These are phyloP conservation scores for Coleophoma crateriformis DNA, from an alignment of 2,329 filamentous ascomycete species.

Conservation along the genomic window DNA sequence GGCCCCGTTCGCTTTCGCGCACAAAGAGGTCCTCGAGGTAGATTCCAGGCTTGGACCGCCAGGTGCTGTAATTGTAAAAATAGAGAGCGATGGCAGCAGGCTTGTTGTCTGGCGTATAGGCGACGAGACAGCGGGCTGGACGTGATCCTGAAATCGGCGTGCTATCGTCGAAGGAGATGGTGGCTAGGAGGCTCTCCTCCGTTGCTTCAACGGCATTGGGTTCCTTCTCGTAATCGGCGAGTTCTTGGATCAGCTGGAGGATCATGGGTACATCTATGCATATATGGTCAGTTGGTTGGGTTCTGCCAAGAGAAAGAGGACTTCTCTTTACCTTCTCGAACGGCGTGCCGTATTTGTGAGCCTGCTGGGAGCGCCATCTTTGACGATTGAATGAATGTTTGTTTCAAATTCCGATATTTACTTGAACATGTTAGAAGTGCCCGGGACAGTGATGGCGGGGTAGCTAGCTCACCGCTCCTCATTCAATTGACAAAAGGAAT, in stretches of 20 bases:
- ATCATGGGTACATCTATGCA: conserved; percentile 72
- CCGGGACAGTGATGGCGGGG: not conserved
- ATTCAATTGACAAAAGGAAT: too few species aligned
- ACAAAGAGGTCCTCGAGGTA: conserved; percentile 96
- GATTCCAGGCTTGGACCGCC: conserved; percentile 80
- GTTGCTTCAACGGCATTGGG: conserved; percentile 72
- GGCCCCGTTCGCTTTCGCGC: conserved; percentile 59
- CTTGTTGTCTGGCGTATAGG: conserved; percentile 43
- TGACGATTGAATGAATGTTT: not conserved
- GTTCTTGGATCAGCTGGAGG: conserved; percentile 73
- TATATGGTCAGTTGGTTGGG: not conserved
- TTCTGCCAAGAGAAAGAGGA: conserved; percentile 2
- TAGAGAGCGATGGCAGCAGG: conserved; percentile 78
- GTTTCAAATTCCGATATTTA: not conserved
- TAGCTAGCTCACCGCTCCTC: not conserved
- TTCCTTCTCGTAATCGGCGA: conserved; percentile 84
- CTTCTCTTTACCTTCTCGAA: conserved; percentile 43
- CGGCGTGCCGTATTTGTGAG: conserved; percentile 46
- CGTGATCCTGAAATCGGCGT: conserved; percentile 44
- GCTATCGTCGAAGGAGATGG: conserved; percentile 66
- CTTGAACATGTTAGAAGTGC: too few species aligned
- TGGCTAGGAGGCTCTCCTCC: conserved; percentile 62
- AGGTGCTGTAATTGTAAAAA: conserved; percentile 95
- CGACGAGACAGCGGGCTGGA: conserved; percentile 73
- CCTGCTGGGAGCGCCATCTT: conserved; percentile 1